Conservation (phyloP, 1,284 basidiomycete species). For the Gastroboletus turbinatus region DNA sequence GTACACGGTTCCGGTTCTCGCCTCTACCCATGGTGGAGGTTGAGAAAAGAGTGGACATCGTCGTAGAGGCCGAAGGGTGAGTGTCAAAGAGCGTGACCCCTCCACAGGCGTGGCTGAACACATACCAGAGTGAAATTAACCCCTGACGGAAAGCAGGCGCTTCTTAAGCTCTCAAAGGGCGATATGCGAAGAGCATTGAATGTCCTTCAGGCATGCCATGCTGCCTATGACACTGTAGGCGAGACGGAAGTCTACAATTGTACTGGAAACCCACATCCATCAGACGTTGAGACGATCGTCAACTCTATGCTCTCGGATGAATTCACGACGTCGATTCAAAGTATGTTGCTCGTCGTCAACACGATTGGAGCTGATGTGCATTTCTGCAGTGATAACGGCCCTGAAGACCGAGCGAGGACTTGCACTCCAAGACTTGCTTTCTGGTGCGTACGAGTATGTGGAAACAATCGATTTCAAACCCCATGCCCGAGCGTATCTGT, state of each 20-base stretch:
- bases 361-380: not conserved
- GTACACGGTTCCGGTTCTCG: slow-evolving; percentile 97
- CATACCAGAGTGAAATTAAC: slow-evolving; percentile 78
- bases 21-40: slow-evolving; percentile 88
- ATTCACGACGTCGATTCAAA: slow-evolving; percentile 89
- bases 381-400: slow-evolving; percentile 71
- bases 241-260: slow-evolving; percentile 96
- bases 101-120: slow-evolving; percentile 2
- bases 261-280: slow-evolving; percentile 94
- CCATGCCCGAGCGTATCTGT: slow-evolving; percentile 84
- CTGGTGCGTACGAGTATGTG: slow-evolving; percentile 90
- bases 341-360: slow-evolving; percentile 46
- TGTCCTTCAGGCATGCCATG: slow-evolving; percentile 96
- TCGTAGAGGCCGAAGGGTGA: slow-evolving; percentile 86
- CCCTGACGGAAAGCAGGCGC: slow-evolving; percentile 82
- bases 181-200: slow-evolving; percentile 98
- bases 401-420: slow-evolving; percentile 92
- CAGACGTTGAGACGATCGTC: slow-evolving; percentile 90
- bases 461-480: slow-evolving; percentile 85
- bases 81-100: slow-evolving; percentile 25
- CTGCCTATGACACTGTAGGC: slow-evolving; percentile 87
- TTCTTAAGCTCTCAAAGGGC: slow-evolving; percentile 91
- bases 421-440: slow-evolving; percentile 93
- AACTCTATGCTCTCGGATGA: slow-evolving; percentile 97
- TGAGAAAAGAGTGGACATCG: slow-evolving; percentile 75